Conservation (phyloP, 306 rosid species). For the Spatholobus suberectus region DNA sequence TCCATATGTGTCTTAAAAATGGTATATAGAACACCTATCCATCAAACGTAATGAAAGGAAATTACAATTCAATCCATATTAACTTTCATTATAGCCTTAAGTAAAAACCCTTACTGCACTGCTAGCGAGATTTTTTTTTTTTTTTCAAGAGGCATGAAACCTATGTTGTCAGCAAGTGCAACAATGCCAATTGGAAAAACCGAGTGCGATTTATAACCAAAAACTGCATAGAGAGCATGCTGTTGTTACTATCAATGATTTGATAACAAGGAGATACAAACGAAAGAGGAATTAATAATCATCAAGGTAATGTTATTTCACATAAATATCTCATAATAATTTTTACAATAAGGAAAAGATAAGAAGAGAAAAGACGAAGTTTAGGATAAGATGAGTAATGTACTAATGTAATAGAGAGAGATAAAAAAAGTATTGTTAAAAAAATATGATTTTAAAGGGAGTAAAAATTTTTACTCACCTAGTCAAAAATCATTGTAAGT, state of each 20-base stretch:
- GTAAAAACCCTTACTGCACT: constrained; percentile 69
- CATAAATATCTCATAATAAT: too few species aligned
- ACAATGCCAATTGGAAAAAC: constrained; percentile 76
- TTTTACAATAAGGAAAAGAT: too few species aligned
- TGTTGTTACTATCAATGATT: neutral
- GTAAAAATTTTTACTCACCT: too few species aligned
- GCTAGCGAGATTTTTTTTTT: constrained; percentile 83
- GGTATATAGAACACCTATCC: constrained; percentile 75
- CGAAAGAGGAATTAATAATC: too few species aligned
- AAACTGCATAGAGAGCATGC: constrained; percentile 54
- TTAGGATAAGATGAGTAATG: too few species aligned
- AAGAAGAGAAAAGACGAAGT: too few species aligned
- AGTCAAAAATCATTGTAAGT: too few species aligned
- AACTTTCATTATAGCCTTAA: neutral
- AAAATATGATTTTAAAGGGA: too few species aligned
- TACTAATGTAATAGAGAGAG: too few species aligned
- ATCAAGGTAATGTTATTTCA: too few species aligned
- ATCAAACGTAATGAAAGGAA: constrained; percentile 32
- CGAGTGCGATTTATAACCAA: constrained; percentile 95
- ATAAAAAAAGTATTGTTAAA: too few species aligned
- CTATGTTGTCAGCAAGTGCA: constrained; percentile 67
- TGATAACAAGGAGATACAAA: neutral
- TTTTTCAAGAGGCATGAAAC: constrained; percentile 80
- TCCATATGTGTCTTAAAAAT: constrained; percentile 88
- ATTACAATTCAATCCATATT: neutral